These are phyloP conservation scores for Lasiosphaeria miniovina DNA, from an alignment of 495 filamentous ascomycete genomes.

Conservation along the genomic window DNA sequence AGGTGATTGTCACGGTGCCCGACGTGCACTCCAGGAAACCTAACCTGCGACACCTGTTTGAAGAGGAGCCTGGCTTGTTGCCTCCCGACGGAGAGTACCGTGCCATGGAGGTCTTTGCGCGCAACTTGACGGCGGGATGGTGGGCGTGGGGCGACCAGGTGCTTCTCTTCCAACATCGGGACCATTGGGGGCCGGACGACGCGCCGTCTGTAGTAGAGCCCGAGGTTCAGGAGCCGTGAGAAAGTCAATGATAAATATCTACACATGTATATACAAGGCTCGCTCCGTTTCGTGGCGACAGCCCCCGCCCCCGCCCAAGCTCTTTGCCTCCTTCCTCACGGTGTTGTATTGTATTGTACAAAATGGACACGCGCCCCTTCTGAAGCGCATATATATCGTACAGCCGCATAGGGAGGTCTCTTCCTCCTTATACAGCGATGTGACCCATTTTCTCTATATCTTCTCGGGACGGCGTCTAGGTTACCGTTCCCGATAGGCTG, in stretches of 20 bases:
- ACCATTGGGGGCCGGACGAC: conserved; percentile 56
- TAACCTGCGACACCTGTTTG: conserved; percentile 45
- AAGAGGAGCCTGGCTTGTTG: conserved; percentile 29
- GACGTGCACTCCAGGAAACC: conserved; percentile 94
- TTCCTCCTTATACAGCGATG: neutral
- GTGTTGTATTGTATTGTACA: conserved; percentile 7
- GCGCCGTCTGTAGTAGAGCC: neutral
- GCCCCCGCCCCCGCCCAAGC: neutral
- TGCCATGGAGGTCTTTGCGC: conserved; percentile 83
- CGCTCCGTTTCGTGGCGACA: neutral
- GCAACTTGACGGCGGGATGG: conserved; percentile 84
- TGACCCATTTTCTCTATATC: neutral
- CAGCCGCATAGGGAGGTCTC: neutral
- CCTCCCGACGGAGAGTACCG: conserved; percentile 45
- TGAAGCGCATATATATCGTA: conserved; percentile 17
- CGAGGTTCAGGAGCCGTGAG: conserved; percentile 3
- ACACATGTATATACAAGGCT: neutral
- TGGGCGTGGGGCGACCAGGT: conserved; percentile 87
- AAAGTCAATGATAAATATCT: neutral
- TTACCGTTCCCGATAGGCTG: neutral
- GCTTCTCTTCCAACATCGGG: conserved; percentile 69
- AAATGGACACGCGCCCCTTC: conserved; percentile 2
- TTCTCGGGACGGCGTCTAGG: no score
- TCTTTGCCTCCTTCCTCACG: neutral
- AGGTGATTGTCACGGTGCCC: conserved; percentile 73